Evolutionary conservation across 2,329 filamentous ascomycete species (phyloP).

Genomic region (Coniochaeta hoffmannii): DNA sequence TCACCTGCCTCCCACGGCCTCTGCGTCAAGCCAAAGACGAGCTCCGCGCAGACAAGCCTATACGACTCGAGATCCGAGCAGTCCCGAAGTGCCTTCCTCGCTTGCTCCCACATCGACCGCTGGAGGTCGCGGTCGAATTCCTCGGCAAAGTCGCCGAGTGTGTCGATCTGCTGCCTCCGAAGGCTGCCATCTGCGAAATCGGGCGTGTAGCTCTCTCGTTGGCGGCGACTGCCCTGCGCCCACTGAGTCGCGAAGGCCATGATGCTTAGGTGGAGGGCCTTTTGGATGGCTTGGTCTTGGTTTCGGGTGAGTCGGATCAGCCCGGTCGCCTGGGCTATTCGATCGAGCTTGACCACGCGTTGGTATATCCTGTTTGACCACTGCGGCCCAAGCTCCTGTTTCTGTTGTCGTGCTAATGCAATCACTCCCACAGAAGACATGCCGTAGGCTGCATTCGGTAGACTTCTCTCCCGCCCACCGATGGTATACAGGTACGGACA

Average conservation of each 20-base stretch:
- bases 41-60: slow-evolving; percentile 27
- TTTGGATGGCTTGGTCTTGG: slow-evolving; percentile 35
- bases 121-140: slow-evolving; percentile 31
- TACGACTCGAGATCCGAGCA: slow-evolving; percentile 27
- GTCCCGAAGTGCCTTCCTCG: slow-evolving; percentile 26
- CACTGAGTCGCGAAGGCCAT: slow-evolving; percentile 48
- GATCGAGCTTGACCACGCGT: slow-evolving; percentile 40
- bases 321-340: slow-evolving; percentile 28
- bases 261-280: slow-evolving; percentile 39
- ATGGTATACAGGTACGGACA: slow-evolving; percentile 36
- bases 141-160: too few relatives aligned
- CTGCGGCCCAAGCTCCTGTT: slow-evolving; percentile 26
- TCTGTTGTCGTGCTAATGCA: too few relatives aligned
- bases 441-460: too few relatives aligned
- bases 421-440: too few relatives aligned
- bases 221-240: slow-evolving; percentile 28
- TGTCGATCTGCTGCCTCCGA: neutral
- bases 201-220: slow-evolving; percentile 11
- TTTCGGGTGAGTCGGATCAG: slow-evolving; percentile 29
- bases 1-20: slow-evolving; percentile 16
- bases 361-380: slow-evolving; percentile 43
- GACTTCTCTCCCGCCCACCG: neutral
- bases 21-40: slow-evolving; percentile 30
- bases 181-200: slow-evolving; percentile 8
- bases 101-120: slow-evolving; percentile 29